Evolutionary conservation across 164 flowering plant genomes (phyloP), one percentile per base, ranked within the genome.

Genomic region (Chimonanthus salicifolius): DNA sequence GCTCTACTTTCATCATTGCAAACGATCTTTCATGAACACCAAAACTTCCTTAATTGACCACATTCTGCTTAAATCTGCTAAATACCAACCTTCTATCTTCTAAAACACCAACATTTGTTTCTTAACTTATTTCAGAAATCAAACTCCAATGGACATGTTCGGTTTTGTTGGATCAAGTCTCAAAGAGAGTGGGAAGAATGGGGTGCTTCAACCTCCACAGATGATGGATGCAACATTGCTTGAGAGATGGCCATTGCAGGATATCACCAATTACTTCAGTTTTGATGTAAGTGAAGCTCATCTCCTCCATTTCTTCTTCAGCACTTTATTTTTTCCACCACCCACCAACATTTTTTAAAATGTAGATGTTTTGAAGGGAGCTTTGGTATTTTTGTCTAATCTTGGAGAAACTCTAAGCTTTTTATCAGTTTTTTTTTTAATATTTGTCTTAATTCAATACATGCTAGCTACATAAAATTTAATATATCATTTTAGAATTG

Each of bases 181-280:
- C 68, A 65, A 45, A 65, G 48, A 44, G 45, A n/a, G 15, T 13
- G 46, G 68, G 44, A 45, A 33, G 33, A 33, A 65, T 45, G 13
- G 4, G 48, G 47, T 65, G 68, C 48, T 11, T 45, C n/a, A 11
- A 45, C 48, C 45, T 63, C 44, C 66, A 20, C 44, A 7, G 48
- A 47, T 6, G 4, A 11, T 13, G 68, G 68, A 65, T 13, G 3
- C 48, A 4, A 15, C 68, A 45, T 9, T 65, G 16, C 45, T 65
- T 4, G 68, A 65, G 10, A 65, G 10, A 43, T 45, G 47, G 68
- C 68, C 68, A 65, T 65, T 65, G 47, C 47, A 65, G 44, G 68
- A 65, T 15, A 65, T 65, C 68, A 65, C 68, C 48, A 65, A 65
- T 65, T 9, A 45, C 68, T 65, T 33, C 68, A 65, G 8, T 15